phyloP scores from a whole-genome alignment of 495 filamentous ascomycete species.

The Xylaria bambusicola region DNA sequence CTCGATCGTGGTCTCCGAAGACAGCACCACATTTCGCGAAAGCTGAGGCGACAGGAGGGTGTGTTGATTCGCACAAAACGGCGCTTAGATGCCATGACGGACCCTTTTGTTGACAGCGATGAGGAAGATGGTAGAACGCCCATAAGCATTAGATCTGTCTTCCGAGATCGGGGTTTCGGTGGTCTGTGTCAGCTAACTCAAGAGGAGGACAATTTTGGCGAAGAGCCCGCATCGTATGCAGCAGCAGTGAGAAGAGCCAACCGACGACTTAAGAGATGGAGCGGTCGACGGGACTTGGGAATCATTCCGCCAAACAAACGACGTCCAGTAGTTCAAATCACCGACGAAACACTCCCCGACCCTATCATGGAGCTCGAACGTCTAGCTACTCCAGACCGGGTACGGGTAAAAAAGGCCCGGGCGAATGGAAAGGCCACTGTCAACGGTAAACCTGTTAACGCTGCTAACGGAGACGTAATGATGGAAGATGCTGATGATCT shows the following conservation, averaged over 20 bases:
- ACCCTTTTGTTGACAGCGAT: slow-evolving; percentile 77
- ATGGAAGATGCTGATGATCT: slow-evolving; percentile 53
- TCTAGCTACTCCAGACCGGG: slow-evolving; percentile 19
- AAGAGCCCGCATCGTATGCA: slow-evolving; percentile 70
- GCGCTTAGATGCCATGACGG: slow-evolving; percentile 64
- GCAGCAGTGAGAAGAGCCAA: slow-evolving; percentile 69
- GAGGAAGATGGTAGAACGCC: slow-evolving; percentile 58
- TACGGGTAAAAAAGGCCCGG: slow-evolving; percentile 29
- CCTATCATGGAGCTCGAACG: slow-evolving; percentile 21
- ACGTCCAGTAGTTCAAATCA: slow-evolving; percentile 20
- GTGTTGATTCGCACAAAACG: slow-evolving; percentile 68
- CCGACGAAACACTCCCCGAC: slow-evolving; percentile 29
- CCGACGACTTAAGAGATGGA: slow-evolving; percentile 74
- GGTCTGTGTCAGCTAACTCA: slow-evolving; percentile 68
- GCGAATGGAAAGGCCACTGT: slow-evolving; percentile 19
- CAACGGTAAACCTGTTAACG: slow-evolving; percentile 30
- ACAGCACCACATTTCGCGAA: slow-evolving; percentile 63
- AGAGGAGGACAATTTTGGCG: slow-evolving; percentile 75
- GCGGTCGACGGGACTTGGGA: slow-evolving; percentile 45
- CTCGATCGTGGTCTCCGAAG: slow-evolving; percentile 71
- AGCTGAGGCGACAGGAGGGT: slow-evolving; percentile 59
- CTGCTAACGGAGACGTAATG: slow-evolving; percentile 37
- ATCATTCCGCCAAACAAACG: slow-evolving; percentile 47
- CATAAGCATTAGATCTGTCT: slow-evolving; percentile 29
- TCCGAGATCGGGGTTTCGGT: slow-evolving; percentile 61